Base-by-base conservation (phyloP, 2,329 filamentous ascomycete genomes). In the Verticillium nubilum region DNA sequence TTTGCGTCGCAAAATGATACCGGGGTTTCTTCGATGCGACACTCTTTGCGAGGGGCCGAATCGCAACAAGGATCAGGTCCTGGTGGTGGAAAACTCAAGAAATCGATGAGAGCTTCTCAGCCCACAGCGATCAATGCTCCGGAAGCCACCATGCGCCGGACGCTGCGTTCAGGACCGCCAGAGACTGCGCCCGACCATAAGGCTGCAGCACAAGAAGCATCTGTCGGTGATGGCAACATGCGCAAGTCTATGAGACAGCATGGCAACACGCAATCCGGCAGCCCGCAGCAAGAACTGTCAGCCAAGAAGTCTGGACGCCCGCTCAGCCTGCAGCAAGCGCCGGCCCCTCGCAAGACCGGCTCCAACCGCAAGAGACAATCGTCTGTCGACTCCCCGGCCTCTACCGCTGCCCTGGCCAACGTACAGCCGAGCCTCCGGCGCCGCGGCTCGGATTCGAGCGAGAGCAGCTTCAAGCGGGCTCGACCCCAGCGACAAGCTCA, bases 401-500 rank as follows among this genome's bases (percentile, higher is more conserved):
- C 66, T 7, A 63, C 63, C 42, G 59, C 66, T 37, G 59, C 63
- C 27, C 60, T 67, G 33, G 61, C 62, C 10, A 60, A 28, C 4
- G 56, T 59, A 28, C 71, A 70, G 52, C 67, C 78, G 13, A 65
- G 67, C 5, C 72, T 85, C 9, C 75, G 77, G 60, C 81, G 87
- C 2, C 81, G 77, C 10, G 79, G 76, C 19, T 90, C 87, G 0
- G 85, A 86, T 64, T 87, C 83, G 28, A 91, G 88, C 67, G 87
- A 91, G 52, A 96, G 90, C 74, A 96, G 91, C 70, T 97, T 97
- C 76, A 89, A 85, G 68, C 87, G 91, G 28, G 74, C 78, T 52
- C 82, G 83, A 62, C 75, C 81, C 37, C 70, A 72, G 5, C 73
- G 74, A 42, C 70, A 72, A 6, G 73, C 73, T 47, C 73, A 79